Evolutionary conservation across 805 yeast species (phyloP).

Genomic region (Danielia oregonensis): DNA sequence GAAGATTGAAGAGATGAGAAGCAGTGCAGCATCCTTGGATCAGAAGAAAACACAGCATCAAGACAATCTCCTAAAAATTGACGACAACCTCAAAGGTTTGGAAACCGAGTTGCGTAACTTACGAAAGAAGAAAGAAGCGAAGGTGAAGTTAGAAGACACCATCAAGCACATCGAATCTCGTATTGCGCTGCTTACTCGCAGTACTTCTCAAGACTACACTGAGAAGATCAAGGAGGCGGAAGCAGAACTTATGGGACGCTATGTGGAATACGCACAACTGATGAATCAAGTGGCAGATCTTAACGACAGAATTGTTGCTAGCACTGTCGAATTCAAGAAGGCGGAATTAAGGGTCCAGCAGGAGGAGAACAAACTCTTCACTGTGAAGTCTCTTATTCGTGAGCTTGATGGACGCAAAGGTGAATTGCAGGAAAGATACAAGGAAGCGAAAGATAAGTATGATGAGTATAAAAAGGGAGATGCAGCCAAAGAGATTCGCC

Average conservation of each 20-base stretch:
- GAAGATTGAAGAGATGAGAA: slow-evolving; percentile 12
- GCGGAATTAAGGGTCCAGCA: slow-evolving; percentile 10
- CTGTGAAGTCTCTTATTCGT: slow-evolving; percentile 17
- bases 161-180: slow-evolving; percentile 8
- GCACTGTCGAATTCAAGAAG: slow-evolving; percentile 8
- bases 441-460: slow-evolving; percentile 29
- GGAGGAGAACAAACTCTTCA: slow-evolving; percentile 11
- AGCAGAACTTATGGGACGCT: slow-evolving; percentile 19
- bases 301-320: slow-evolving; percentile 5
- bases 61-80: slow-evolving; percentile 5
- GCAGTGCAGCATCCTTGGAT: slow-evolving; percentile 5
- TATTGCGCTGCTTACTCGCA: slow-evolving; percentile 9
- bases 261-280: slow-evolving; percentile 14
- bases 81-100: slow-evolving; percentile 8
- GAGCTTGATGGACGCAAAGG: slow-evolving; percentile 26
- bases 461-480: slow-evolving; percentile 38
- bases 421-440: slow-evolving; percentile 28
- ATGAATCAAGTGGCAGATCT: slow-evolving; percentile 20
- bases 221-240: slow-evolving; percentile 35
- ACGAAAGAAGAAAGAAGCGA: slow-evolving; percentile 25
- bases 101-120: slow-evolving; percentile 21
- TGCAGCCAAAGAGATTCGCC: slow-evolving; percentile 33
- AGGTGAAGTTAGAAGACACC: slow-evolving; percentile 25
- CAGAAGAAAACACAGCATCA: slow-evolving; percentile 2
- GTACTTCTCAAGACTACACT: slow-evolving; percentile 38